phyloP scores from a whole-genome alignment of 495 filamentous ascomycete genomes.

The Talaromyces stipitatus region DNA sequence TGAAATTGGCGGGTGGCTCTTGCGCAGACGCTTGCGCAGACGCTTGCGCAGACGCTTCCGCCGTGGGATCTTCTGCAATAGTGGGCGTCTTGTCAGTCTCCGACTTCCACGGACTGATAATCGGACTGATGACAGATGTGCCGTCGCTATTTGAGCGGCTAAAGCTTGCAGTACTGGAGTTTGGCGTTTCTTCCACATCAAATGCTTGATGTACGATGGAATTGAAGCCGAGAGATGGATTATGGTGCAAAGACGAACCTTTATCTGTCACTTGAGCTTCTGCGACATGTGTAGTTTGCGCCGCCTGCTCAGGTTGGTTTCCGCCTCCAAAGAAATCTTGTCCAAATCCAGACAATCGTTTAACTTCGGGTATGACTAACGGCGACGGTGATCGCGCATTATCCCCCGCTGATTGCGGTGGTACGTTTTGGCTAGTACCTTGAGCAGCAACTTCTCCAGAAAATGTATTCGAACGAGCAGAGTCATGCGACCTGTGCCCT shows the following conservation, averaged over 20 bases:
- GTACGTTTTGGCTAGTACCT: neutral
- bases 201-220: constrained; percentile 67
- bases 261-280: constrained; percentile 10
- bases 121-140: constrained; percentile 61
- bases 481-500: constrained; percentile 47
- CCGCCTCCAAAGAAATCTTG: constrained; percentile 24
- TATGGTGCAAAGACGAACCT: constrained; percentile 36
- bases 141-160: constrained; percentile 56
- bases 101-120: constrained; percentile 44
- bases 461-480: constrained; percentile 32
- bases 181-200: constrained; percentile 55
- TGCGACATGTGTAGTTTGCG: constrained; percentile 8
- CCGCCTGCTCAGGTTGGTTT: constrained; percentile 11
- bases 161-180: constrained; percentile 38
- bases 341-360: constrained; percentile 59
- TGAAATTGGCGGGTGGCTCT: constrained; percentile 29
- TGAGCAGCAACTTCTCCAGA: constrained; percentile 11
- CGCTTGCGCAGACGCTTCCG: constrained; percentile 24
- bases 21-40: constrained; percentile 28
- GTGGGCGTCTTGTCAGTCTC: constrained; percentile 44
- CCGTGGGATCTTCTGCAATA: constrained; percentile 46
- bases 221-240: constrained; percentile 54
- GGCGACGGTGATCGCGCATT: constrained; percentile 7
- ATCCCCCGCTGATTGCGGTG: neutral
- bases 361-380: constrained; percentile 50